Base-by-base conservation (phyloP, 2,329 filamentous ascomycete genomes). In the Penicillium occitanis region DNA sequence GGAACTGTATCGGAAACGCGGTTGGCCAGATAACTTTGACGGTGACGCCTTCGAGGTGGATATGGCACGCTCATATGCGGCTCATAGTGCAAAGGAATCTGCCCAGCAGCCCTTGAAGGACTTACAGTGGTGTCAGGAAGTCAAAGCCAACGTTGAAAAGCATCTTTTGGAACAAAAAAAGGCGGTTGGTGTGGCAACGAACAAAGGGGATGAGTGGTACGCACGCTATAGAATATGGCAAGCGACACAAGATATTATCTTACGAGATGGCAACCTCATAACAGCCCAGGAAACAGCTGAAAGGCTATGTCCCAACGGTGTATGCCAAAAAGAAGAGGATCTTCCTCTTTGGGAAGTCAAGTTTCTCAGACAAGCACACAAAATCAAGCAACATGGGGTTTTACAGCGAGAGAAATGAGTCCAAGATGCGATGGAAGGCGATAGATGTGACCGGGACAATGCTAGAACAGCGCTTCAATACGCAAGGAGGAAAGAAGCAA, bases 21-120 rank as follows among this genome's bases (percentile, higher is more conserved):
- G 70, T n/a, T 71, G 71, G 70, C 69, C 67, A 11, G 67, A 67
- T 35, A 33, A 64, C 3, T 70, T 71, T 46, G 62, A 71, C 28
- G 68, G 70, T n/a, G 64, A 69, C 1, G 55, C 46, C 5, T 71
- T 71, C 35, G 33, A 67, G 11, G 61, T 71, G 2, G 68, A 62
- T 17, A n/a, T 58, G 40, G 61, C 51, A 28, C 64, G 70, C 13
- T 61, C 48, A 25, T 35, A 67, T 35, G 50, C 37, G 11, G 62
- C 30, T 19, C 57, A 10, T 8, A 2, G 37, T n/a, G 57, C 57
- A 17, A 44, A 60, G 19, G 13, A 17, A 14, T 5, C 22, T 17
- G 57, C 57, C 3, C 14, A 44, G 35, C 11, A 35, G 19, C 57
- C 37, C 22, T 25, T 60, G 37, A n/a, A 13, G 17, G 13, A 44